Evolutionary conservation across 768 basidiomycete species (phyloP), one percentile per base, ranked within the genome.

Genomic region (Clavaria fumosa): DNA sequence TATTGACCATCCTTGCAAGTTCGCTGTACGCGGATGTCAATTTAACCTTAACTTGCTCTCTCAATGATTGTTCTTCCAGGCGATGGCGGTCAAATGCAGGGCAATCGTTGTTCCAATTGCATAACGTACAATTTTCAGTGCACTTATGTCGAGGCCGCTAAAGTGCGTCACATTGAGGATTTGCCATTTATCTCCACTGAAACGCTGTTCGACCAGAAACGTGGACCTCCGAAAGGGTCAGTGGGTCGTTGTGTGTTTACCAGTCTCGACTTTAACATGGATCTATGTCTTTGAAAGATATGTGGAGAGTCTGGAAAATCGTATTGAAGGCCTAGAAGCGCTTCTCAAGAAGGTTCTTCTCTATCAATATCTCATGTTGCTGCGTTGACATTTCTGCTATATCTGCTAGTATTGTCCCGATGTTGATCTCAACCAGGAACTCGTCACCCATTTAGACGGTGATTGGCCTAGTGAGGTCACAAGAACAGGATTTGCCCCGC

Each of bases 121-220:
- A 58, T 66, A 17, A 63, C 72, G 17, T 71, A 63, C 43, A 62
- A 65, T 35, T 56, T 64, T 26, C 69, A 76, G 14, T 82, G 79
- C 52, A 77, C 72, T 2, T 78, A 80, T 48, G 64, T 70, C 38
- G 75, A 78, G 54, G 67, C 73, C 14, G 70, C 74, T 7, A 79
- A 77, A 68, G 76, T 76, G 42, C 35, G 62, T 64, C 53, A 21
- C 7, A 10, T 14, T 3, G 26, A 28, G 14, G 9, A 28, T 28
- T 24, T 35, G 35, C 23, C 35, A 28, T 35, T 12, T 7, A 32
- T 15, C 23, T 18, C 18, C 33, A 23, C 10, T 19, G 34, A 28
- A 28, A 28, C 14, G 18, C 21, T 34, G 10, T 11, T 34, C 14
- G 12, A 24, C 14, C n/a, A 69, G 67, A 62, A 66, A 34, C 62